Base-by-base conservation (phyloP, 345 rosid species). In the Moricandia moricandioides region DNA sequence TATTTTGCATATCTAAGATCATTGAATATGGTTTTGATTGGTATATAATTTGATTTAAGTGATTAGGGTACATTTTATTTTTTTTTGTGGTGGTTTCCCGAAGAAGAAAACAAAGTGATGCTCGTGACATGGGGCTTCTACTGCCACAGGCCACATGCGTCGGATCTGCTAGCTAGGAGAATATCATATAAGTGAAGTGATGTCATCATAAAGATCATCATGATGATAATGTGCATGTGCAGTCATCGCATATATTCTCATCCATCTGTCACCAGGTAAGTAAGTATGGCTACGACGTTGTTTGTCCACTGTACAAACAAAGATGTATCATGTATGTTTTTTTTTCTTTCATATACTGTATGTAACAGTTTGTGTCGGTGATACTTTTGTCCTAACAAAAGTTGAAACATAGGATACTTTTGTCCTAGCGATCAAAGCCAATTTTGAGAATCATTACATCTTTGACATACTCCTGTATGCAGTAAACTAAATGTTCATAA, bases 41-140 rank as follows among this genome's bases (percentile, higher is more conserved):
- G 26, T 66, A 14, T n/a, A 45, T 12, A 74, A 43, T n/a, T n/a
- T 31, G 60, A 26, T 24, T 39, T 4, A 39, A 40, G 65, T 56
- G 56, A 73, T 30, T 17, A 64, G 4, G 35, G 72, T 17, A 12
- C 59, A 57, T 31, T 66, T 66, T 66, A 10, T 13, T 58, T 57
- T 43, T 13, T 47, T 45, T 47, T 21, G 4, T 16, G 34, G 59
- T 67, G 8, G 61, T 58, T 12, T 35, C 26, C 2, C 13, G 69
- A 69, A 61, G 68, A 68, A 62, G 57, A 39, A 69, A 69, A 69
- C 69, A 52, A 69, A 76, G 74, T 62, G 58, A 52, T 52, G 74
- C 70, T 76, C 74, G 64, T 76, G 74, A 69, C 73, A 67, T 75
- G 79, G 79, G 79, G 73, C 73, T 67, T 67, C 69, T 61, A 60